A percentile compares a stretch with the other conserved stretches of the same genome.
Evolutionary conservation across 1,284 basidiomycete species (phyloP).

Genomic region (Athelia sp.): DNA sequence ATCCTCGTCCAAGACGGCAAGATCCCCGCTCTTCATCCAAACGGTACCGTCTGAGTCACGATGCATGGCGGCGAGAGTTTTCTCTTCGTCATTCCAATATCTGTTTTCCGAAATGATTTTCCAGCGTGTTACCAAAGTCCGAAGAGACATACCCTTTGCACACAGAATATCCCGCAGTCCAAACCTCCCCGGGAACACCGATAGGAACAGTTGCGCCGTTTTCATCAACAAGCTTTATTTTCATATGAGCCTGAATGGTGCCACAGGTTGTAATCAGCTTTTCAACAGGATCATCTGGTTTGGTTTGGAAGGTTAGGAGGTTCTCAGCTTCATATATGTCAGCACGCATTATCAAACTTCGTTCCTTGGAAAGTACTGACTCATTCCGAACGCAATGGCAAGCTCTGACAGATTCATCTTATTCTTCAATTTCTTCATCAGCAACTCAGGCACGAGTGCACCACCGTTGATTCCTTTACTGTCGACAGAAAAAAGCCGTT

Average conservation of each 20-base stretch:
- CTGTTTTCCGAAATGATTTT: conserved; percentile 33
- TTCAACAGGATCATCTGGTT: conserved; percentile 57
- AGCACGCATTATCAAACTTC: background rate
- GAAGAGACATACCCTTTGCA: conserved; percentile 59
- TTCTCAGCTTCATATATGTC: conserved; percentile 48
- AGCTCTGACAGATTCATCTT: conserved; percentile 66
- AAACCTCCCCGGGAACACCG: conserved; percentile 68
- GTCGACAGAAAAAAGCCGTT: background rate
- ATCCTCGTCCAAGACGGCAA: conserved; percentile 78
- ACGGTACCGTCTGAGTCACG: conserved; percentile 31
- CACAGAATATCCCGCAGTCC: conserved; percentile 69
- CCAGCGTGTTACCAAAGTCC: background rate
- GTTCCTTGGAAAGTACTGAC: conserved; percentile 34
- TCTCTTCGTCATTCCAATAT: conserved; percentile 75
- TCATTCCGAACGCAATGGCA: conserved; percentile 82
- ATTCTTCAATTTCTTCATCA: conserved; percentile 68
- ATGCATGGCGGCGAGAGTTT: conserved; percentile 64
- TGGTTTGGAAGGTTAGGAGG: conserved; percentile 80
- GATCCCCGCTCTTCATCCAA: conserved; percentile 87
- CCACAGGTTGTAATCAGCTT: conserved; percentile 82
- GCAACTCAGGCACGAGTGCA: conserved; percentile 70
- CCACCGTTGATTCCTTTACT: conserved; percentile 82
- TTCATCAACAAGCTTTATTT: conserved; percentile 64
- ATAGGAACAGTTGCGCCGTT: conserved; percentile 62
- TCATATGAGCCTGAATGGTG: conserved; percentile 68